Evolutionary conservation across 495 filamentous ascomycete species (phyloP), one percentile per base, ranked within the genome.

Genomic region (Penicillium macrosclerotiorum): DNA sequence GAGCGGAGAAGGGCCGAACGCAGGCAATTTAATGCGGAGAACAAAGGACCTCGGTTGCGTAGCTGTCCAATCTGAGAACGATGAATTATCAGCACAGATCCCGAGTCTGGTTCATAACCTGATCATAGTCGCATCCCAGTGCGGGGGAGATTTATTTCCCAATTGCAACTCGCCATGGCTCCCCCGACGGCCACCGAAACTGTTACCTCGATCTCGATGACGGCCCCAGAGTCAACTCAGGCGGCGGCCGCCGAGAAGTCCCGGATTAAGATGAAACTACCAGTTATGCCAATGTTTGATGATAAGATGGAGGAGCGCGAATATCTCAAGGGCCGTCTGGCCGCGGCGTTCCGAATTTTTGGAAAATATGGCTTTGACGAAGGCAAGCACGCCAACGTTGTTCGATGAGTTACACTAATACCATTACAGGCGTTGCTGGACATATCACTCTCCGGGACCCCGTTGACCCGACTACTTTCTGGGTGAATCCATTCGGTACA

Each of bases 401-500:
- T 9, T 5, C 11, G 16, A 25, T 27, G 14, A 35, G n/a, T 19
- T 27, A 25, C 26, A 42, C 23, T 51, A 5, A 40, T 2, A 16
- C 29, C 31, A 13, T 34, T 8, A 9, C 41, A 68, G 74, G 75
- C 17, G 77, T 81, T 9, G 79, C 79, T 2, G 80, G 80, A 0
- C 80, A 83, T 52, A 82, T 83, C 49, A 82, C 79, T 35, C 50
- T 83, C 30, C 70, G 80, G 19, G 86, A 89, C 56, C 85, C 86
- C 8, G 77, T 89, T 9, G 81, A 87, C 26, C 80, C 83, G 0
- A 56, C 60, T 5, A 79, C 76, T 3, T 90, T 90, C 71, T 90
- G 85, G 87, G 86, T 90, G 16, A 90, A 90, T 49, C 88, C 88
- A 0, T 86, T 90, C 53, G 86, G 88, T 23, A 74, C 81, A 8